A percentile compares a stretch with the other conserved stretches of the same genome.
phyloP scores from a whole-genome alignment of 148 eudicot genomes.

The Tetragonia tetragonoides region DNA sequence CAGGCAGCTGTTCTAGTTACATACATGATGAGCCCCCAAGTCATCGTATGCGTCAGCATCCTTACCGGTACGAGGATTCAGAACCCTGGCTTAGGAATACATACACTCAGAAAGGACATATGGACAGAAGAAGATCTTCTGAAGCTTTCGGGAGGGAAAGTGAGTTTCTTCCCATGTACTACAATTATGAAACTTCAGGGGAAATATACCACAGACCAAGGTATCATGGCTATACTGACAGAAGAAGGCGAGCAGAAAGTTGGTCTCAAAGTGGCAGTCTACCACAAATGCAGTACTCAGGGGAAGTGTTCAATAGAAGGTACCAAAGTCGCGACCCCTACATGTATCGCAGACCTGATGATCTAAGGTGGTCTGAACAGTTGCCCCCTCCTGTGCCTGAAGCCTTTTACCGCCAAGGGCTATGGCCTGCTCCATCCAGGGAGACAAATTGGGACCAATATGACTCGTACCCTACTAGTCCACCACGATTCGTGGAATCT shows the following conservation, averaged over 20 bases:
- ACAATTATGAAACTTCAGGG: slow-evolving; percentile 36
- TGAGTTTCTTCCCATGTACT: slow-evolving; percentile 35
- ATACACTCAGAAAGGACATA: slow-evolving; percentile 18
- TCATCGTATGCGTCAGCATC: slow-evolving; percentile 24
- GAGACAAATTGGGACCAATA: slow-evolving; percentile 28
- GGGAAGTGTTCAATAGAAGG: slow-evolving; percentile 39
- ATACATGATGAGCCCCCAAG: slow-evolving; percentile 31
- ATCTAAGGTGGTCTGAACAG: slow-evolving; percentile 48
- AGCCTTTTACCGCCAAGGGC: slow-evolving; percentile 28
- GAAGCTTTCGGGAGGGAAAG: slow-evolving; percentile 30
- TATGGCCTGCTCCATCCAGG: slow-evolving; percentile 26
- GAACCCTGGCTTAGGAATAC: slow-evolving; percentile 42
- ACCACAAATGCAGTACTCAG: slow-evolving; percentile 47
- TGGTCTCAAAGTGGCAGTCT: slow-evolving; percentile 29
- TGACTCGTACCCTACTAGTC: slow-evolving; percentile 35
- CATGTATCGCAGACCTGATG: slow-evolving; percentile 41
- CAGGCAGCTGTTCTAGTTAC: slow-evolving; percentile 43
- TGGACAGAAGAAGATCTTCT: slow-evolving; percentile 25
- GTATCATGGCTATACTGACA: slow-evolving; percentile 20
- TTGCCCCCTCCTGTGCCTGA: slow-evolving; percentile 36
- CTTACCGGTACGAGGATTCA: slow-evolving; percentile 28
- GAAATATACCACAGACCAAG: slow-evolving; percentile 36
- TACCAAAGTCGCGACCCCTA: slow-evolving; percentile 35
- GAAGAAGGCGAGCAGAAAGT: slow-evolving; percentile 28
- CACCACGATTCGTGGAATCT: slow-evolving; percentile 28